phyloP scores from a whole-genome alignment of 352 stramenopile species.

The Pythium grandisporangium region DNA sequence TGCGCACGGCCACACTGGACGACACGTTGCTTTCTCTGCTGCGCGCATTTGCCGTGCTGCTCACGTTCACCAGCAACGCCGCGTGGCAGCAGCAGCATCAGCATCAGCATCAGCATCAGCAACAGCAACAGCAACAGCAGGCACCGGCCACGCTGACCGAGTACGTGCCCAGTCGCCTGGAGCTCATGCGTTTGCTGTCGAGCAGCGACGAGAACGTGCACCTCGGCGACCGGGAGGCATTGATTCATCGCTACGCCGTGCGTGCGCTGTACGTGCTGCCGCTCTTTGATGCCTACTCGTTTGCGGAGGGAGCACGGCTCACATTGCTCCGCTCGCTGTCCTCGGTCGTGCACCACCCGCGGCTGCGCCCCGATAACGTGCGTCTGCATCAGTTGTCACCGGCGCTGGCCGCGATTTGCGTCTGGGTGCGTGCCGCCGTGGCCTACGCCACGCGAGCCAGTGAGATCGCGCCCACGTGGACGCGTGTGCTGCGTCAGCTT shows the following conservation, averaged over 20 bases:
- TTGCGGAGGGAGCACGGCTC: slow-evolving; percentile 49
- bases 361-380: slow-evolving; percentile 53
- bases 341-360: slow-evolving; percentile 63
- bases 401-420: slow-evolving; percentile 44
- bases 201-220: slow-evolving; percentile 76
- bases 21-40: slow-evolving; percentile 44
- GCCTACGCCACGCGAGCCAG: slow-evolving; percentile 56
- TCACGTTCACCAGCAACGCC: slow-evolving; percentile 70
- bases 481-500: slow-evolving; percentile 41
- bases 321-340: slow-evolving; percentile 53
- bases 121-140: too few species aligned
- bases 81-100: slow-evolving; percentile 33
- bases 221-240: slow-evolving; percentile 64
- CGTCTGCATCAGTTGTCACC: slow-evolving; percentile 51
- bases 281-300: slow-evolving; percentile 78
- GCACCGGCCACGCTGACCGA: too few species aligned
- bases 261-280: slow-evolving; percentile 73
- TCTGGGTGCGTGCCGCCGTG: slow-evolving; percentile 65
- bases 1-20: slow-evolving; percentile 57
- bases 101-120: too few species aligned
- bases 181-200: slow-evolving; percentile 58
- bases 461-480: slow-evolving; percentile 57
- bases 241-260: slow-evolving; percentile 72
- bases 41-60: slow-evolving; percentile 51
- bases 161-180: slow-evolving; percentile 37